Evolutionary conservation across 768 basidiomycete species (phyloP).

Genomic region (Fibroporia radiculosa): DNA sequence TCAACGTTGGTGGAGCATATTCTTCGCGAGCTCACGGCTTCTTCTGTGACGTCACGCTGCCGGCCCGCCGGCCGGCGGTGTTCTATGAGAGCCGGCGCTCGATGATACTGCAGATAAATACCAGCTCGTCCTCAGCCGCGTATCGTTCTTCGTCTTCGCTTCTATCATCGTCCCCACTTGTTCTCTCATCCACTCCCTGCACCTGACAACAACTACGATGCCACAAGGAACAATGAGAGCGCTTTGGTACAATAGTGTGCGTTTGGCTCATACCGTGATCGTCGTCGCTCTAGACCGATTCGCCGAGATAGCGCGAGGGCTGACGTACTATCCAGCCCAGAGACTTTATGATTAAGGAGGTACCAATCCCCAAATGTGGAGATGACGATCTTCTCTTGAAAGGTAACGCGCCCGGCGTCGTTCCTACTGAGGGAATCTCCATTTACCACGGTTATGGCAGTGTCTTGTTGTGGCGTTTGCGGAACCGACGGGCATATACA

Average conservation of each 20-base stretch:
- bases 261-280: conserved; percentile 10
- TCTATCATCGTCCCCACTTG: conserved; percentile 9
- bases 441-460: conserved; percentile 8
- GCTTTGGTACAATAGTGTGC: conserved; percentile 61
- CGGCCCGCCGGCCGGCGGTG: conserved; percentile 5
- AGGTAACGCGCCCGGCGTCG: conserved; percentile 43
- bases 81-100: not conserved
- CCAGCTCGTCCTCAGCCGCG: conserved; percentile 6
- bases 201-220: conserved; percentile 26
- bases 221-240: conserved; percentile 66
- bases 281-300: not conserved
- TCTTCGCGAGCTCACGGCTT: no score
- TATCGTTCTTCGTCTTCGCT: conserved; percentile 5
- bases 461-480: conserved; percentile 38
- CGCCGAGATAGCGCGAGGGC: not conserved
- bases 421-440: not conserved
- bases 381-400: conserved; percentile 74
- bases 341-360: conserved; percentile 59
- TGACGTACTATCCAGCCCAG: conserved; percentile 38
- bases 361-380: conserved; percentile 58
- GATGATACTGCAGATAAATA: conserved; percentile 14
- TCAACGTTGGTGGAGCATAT: no score
- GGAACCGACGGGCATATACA: conserved; percentile 63
- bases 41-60: conserved; percentile 5
- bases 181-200: not conserved